These are phyloP conservation scores for Erysimum pusillum DNA, from an alignment of 441 rosid species.

Conservation along the genomic window DNA sequence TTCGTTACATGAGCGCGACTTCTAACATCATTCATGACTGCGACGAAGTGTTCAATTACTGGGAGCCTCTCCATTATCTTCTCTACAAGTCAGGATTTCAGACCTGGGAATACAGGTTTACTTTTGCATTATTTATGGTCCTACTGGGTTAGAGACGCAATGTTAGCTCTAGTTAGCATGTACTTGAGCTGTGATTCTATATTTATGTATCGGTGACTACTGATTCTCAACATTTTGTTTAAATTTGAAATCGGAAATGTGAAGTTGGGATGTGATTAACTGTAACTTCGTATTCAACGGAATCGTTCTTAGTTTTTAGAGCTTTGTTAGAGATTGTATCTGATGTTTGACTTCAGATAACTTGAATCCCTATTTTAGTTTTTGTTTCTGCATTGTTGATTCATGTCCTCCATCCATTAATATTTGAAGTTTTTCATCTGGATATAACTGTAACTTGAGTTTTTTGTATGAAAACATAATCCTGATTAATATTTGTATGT, in stretches of 20 bases:
- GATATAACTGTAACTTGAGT: conserved; percentile 3
- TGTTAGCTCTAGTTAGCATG: neutral
- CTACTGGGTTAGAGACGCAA: conserved; percentile 10
- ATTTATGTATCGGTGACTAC: neutral
- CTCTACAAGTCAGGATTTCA: conserved; percentile 94
- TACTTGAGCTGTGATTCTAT: conserved; percentile 1
- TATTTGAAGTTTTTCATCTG: neutral
- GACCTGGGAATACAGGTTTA: conserved; percentile 95
- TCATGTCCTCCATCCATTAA: neutral
- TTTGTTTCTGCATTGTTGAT: conserved; percentile 11
- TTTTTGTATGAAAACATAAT: neutral
- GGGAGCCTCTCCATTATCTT: conserved; percentile 98
- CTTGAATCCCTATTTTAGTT: neutral
- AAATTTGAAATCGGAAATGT: conserved; percentile 24
- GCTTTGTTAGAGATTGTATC: neutral
- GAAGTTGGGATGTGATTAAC: neutral
- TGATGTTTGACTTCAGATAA: conserved; percentile 22
- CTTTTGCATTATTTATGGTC: neutral
- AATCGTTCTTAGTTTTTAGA: neutral
- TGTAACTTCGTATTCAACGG: neutral
- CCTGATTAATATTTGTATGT: neutral
- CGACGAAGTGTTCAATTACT: conserved; percentile 96
- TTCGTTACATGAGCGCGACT: conserved; percentile 94
- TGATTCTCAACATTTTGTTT: neutral
- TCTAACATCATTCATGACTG: conserved; percentile 96